A percentile compares a stretch with the other conserved stretches of the same genome.
Conservation (phyloP, 257 asterid species). For the Linderniella brevidens region DNA sequence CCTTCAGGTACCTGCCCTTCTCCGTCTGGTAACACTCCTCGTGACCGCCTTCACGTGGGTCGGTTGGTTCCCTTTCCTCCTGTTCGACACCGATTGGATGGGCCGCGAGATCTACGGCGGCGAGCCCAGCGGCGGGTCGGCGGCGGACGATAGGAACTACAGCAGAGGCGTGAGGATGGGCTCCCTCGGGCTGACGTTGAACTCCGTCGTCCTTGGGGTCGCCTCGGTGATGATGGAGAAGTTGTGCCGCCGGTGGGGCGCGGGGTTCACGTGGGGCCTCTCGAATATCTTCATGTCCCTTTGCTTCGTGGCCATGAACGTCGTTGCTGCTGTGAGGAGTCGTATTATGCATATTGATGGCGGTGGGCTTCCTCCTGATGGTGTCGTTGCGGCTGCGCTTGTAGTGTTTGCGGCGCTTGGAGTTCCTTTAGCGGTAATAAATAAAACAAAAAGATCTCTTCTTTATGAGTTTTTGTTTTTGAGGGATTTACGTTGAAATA, state of each 20-base stretch:
- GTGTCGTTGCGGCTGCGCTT: slow-evolving; percentile 43
- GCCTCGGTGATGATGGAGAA: slow-evolving; percentile 63
- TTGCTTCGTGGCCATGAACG: slow-evolving; percentile 50
- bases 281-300: slow-evolving; percentile 47
- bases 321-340: slow-evolving; percentile 27
- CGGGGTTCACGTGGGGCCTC: slow-evolving; percentile 72
- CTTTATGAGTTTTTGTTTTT: neutral
- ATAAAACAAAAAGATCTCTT: neutral
- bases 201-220: slow-evolving; percentile 57
- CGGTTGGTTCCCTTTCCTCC: slow-evolving; percentile 69
- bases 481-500: neutral
- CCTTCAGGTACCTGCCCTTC: slow-evolving; percentile 41
- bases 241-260: slow-evolving; percentile 61
- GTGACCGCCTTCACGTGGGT: slow-evolving; percentile 66
- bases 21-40: slow-evolving; percentile 49
- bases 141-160: slow-evolving; percentile 14
- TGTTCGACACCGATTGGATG: slow-evolving; percentile 81
- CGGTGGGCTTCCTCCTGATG: slow-evolving; percentile 28
- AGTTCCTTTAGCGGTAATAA: slow-evolving; percentile 52
- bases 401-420: slow-evolving; percentile 46
- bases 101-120: slow-evolving; percentile 80
- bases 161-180: slow-evolving; percentile 69
- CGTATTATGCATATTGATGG: slow-evolving; percentile 23
- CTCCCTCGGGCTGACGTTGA: slow-evolving; percentile 53
- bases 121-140: slow-evolving; percentile 41